Base-by-base conservation (phyloP, 129 eudicot species). In the Logfia minima region DNA sequence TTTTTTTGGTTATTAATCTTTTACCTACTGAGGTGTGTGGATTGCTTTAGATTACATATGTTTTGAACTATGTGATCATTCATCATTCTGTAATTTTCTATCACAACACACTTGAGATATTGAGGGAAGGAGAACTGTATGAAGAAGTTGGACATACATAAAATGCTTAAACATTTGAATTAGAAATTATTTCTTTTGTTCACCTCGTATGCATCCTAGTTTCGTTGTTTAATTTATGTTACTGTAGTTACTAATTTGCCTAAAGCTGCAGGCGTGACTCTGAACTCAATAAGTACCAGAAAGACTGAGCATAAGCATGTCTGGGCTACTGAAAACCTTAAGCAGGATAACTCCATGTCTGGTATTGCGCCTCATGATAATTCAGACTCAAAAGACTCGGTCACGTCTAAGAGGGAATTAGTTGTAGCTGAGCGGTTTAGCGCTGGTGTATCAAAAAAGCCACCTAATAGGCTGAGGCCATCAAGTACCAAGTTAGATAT, bases 221-320 rank as follows among this genome's bases (percentile, higher is more conserved):
- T 53, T 29, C 29, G 26, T 70, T 51, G 18, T 52, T 43, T 29
- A 6, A 17, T 41, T 73, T 55, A 74, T 80, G 70, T 66, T 66
- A 66, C 24, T 19, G 19, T 29, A 35, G 56, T 75, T 72, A 53
- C 37, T 71, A n/a, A 66, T 82, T 34, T 63, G 51, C 23, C 19
- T 81, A 67, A 65, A 77, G 83, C 91, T 85, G 84, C 90, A 90
- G 98, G 89, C 71, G 85, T 74, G 82, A 84, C 89, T 68, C 85
- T 58, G 52, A 39, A 66, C 51, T 39, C 79, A 72, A 72, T 82
- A 41, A 85, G 80, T 64, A 22, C 85, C 37, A 85, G 84, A 80
- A 85, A 86, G 77, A 75, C 79, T 28, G 74, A 26, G 21, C 85
- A 73, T 75, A 88, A 87, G 81, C 88, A 84, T 34, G 71, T 63